phyloP scores from a whole-genome alignment of 1,139 yeast genomes.

The Zygosaccharomyces sapae region DNA sequence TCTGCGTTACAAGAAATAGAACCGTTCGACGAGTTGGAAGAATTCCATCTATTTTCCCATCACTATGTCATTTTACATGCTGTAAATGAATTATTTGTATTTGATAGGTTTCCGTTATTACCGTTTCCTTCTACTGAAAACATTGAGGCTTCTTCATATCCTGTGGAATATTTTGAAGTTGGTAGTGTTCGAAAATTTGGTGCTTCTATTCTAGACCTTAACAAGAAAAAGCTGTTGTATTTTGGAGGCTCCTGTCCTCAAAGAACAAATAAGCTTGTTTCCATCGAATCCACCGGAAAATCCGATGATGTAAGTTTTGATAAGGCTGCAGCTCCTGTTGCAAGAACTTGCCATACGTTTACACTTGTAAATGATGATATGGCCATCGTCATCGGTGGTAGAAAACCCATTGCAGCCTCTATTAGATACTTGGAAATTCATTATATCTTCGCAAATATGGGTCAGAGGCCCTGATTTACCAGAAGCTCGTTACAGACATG shows the following conservation, averaged over 20 bases:
- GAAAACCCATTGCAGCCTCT: slow-evolving; percentile 55
- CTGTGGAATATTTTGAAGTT: not conserved
- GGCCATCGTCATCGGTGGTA: slow-evolving; percentile 60
- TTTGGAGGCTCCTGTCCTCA: slow-evolving; percentile 43
- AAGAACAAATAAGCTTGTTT: slow-evolving; percentile 22
- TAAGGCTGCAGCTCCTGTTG: slow-evolving; percentile 23
- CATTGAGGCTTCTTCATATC: not conserved
- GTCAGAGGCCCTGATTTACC: slow-evolving; percentile 39
- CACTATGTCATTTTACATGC: slow-evolving; percentile 72
- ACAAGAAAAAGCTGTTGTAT: slow-evolving; percentile 21
- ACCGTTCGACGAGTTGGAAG: slow-evolving; percentile 82
- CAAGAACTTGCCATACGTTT: slow-evolving; percentile 61
- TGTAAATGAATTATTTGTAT: slow-evolving; percentile 38
- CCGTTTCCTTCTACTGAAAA: not conserved
- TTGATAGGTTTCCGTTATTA: slow-evolving; percentile 13
- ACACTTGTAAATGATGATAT: slow-evolving; percentile 36
- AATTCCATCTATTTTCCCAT: slow-evolving; percentile 70
- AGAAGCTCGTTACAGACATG: slow-evolving; percentile 52
- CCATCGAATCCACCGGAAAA: slow-evolving; percentile 17
- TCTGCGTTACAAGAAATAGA: slow-evolving; percentile 49
- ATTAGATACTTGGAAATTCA: slow-evolving; percentile 41
- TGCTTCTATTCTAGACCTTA: slow-evolving; percentile 31
- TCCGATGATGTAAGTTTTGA: slow-evolving; percentile 10
- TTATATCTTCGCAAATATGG: slow-evolving; percentile 37
- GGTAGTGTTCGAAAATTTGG: slow-evolving; percentile 46